phyloP scores from a whole-genome alignment of 441 rosid species.

The Isatis lusitanica region DNA sequence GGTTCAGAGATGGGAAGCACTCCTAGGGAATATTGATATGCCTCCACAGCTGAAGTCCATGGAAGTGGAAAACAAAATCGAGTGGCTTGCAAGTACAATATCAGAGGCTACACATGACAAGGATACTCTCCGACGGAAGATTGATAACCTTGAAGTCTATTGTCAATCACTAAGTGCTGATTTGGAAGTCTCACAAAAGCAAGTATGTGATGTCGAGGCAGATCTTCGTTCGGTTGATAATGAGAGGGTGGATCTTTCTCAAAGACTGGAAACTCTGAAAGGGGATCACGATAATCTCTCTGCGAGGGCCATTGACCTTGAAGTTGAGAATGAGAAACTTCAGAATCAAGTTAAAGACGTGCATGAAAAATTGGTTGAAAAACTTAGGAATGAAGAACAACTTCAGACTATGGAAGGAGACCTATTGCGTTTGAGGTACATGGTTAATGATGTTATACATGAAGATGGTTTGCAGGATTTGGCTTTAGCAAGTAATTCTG shows the following conservation, averaged over 20 bases:
- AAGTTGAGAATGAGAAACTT: constrained; percentile 61
- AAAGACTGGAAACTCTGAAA: constrained; percentile 59
- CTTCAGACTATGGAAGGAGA: constrained; percentile 49
- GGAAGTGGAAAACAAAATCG: constrained; percentile 87
- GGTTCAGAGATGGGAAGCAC: constrained; percentile 96
- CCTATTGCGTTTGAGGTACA: constrained; percentile 57
- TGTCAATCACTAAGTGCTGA: constrained; percentile 69
- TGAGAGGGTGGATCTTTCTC: constrained; percentile 62
- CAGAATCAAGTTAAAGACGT: constrained; percentile 52
- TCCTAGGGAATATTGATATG: constrained; percentile 67
- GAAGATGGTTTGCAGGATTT: constrained; percentile 54
- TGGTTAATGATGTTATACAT: constrained; percentile 63
- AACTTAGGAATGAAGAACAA: constrained; percentile 53
- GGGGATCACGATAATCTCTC: constrained; percentile 52
- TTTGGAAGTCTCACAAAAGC: constrained; percentile 63
- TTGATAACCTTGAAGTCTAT: constrained; percentile 64
- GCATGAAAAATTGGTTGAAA: constrained; percentile 60
- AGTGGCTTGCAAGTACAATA: constrained; percentile 83
- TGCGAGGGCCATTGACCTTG: constrained; percentile 49
- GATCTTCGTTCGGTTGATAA: constrained; percentile 51
- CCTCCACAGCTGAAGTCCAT: constrained; percentile 72
- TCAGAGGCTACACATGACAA: constrained; percentile 67
- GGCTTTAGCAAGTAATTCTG: constrained; percentile 49
- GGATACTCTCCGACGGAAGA: constrained; percentile 65
- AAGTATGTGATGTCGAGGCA: constrained; percentile 53